phyloP scores from a whole-genome alignment of 1,139 yeast genomes.

The Blastobotrys apis region DNA sequence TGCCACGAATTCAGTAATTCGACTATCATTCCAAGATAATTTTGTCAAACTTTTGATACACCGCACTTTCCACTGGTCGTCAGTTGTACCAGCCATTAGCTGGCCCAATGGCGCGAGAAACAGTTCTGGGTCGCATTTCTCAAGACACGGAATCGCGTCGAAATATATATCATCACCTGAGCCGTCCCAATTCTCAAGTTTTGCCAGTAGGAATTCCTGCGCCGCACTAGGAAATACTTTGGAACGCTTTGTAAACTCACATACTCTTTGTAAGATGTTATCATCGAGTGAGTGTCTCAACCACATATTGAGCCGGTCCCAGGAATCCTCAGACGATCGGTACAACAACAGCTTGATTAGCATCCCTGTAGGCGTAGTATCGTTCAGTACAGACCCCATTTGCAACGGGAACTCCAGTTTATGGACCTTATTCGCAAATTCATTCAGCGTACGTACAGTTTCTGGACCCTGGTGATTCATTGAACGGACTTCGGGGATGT shows the following conservation, averaged over 20 bases:
- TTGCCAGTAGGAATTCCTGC: conserved; percentile 1
- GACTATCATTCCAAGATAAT: not conserved
- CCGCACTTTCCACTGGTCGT: not conserved
- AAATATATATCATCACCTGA: not conserved
- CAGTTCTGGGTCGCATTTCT: not conserved
- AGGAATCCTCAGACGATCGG: conserved; percentile 21
- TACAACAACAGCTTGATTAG: conserved; percentile 24
- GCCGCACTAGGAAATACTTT: conserved; percentile 24
- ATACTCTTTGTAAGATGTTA: conserved; percentile 17
- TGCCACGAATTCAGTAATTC: not conserved
- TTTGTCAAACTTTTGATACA: not conserved
- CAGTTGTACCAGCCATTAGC: not conserved
- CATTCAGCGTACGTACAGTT: conserved; percentile 20
- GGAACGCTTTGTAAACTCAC: conserved; percentile 20
- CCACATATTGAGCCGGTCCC: conserved; percentile 30
- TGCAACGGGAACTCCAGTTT: conserved; percentile 27
- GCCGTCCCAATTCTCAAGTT: conserved; percentile 5
- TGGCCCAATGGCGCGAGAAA: not conserved
- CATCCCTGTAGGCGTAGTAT: conserved; percentile 23
- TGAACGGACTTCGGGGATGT: conserved; percentile 6
- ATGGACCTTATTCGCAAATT: conserved; percentile 25
- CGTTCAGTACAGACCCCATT: conserved; percentile 25
- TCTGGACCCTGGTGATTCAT: conserved; percentile 17
- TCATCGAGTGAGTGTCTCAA: conserved; percentile 22
- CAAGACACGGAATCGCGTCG: not conserved